A percentile compares a stretch with the other conserved stretches of the same genome.
Evolutionary conservation across 768 basidiomycete genomes (phyloP).

Genomic region (Heimioporus sp.): DNA sequence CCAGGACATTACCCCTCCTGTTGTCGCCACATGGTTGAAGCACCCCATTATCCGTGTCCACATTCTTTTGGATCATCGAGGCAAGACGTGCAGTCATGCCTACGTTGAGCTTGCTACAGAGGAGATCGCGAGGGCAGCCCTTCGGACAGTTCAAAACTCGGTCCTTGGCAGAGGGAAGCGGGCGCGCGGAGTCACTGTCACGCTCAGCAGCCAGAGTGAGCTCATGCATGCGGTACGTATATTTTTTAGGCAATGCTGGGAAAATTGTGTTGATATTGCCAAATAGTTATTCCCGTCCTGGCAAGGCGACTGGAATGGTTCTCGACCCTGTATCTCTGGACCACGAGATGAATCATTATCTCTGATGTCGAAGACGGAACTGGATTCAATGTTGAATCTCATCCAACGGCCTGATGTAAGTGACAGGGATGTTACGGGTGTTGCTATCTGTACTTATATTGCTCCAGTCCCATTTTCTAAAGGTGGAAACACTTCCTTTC

Average conservation of each 20-base stretch:
- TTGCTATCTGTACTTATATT: conserved; percentile 9
- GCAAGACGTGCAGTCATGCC: conserved; percentile 84
- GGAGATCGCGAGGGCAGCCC: conserved; percentile 60
- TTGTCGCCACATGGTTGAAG: conserved; percentile 65
- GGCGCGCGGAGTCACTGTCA: conserved; percentile 82
- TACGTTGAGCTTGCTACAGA: conserved; percentile 71
- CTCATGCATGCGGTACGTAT: conserved; percentile 69
- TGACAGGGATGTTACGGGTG: conserved; percentile 2
- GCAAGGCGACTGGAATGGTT: conserved; percentile 72
- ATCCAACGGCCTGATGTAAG: conserved; percentile 77
- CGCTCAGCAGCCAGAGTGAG: conserved; percentile 75
- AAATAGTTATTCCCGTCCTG: conserved; percentile 77
- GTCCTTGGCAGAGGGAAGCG: conserved; percentile 77
- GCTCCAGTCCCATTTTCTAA: conserved; percentile 77
- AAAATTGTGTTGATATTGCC: not conserved
- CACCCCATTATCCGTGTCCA: conserved; percentile 65
- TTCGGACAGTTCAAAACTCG: conserved; percentile 49
- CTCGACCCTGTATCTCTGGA: conserved; percentile 64
- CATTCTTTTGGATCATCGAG: conserved; percentile 76
- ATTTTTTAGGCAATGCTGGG: not conserved
- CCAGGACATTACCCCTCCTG: conserved; percentile 82
- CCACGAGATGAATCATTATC: conserved; percentile 58
- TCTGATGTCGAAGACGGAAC: conserved; percentile 63
- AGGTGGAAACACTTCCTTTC: conserved; percentile 80
- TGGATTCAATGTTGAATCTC: conserved; percentile 63